Percentiles rank a stretch among this genome's conserved stretches.
Conservation (phyloP, 768 basidiomycete species). For the Agaricus subrufescens region DNA sequence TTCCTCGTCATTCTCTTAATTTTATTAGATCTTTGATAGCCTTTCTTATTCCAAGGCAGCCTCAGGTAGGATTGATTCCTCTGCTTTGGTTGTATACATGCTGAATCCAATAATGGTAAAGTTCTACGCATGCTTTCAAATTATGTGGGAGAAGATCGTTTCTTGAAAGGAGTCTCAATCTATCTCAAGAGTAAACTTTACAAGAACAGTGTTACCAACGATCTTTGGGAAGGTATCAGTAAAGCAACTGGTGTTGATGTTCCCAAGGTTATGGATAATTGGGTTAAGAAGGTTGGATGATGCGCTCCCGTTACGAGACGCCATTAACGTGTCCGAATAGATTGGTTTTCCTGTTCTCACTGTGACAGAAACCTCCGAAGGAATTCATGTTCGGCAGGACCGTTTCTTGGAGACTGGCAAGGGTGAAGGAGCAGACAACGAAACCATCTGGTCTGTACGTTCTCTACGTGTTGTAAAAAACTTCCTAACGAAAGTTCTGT, state of each 20-base stretch:
- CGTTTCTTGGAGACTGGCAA: constrained; percentile 87
- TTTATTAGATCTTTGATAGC: constrained; percentile 77
- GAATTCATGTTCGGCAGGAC: constrained; percentile 82
- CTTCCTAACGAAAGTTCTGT: neutral
- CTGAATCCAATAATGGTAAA: constrained; percentile 13
- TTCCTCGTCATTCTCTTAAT: neutral
- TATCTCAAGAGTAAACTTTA: constrained; percentile 90
- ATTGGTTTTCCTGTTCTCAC: constrained; percentile 87
- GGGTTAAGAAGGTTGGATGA: constrained; percentile 71
- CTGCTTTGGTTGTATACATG: neutral
- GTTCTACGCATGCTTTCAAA: constrained; percentile 93
- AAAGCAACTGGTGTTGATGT: constrained; percentile 72
- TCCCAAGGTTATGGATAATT: constrained; percentile 81
- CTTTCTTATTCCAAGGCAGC: constrained; percentile 85
- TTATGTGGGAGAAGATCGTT: constrained; percentile 84
- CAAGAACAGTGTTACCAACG: constrained; percentile 77
- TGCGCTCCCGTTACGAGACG: neutral
- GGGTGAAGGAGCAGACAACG: constrained; percentile 75
- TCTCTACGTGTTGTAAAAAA: neutral
- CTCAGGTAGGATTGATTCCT: constrained; percentile 41
- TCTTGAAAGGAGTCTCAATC: constrained; percentile 83
- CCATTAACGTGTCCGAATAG: constrained; percentile 14
- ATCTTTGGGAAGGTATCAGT: constrained; percentile 85
- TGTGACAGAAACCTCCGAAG: constrained; percentile 70
- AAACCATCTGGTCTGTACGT: constrained; percentile 71